phyloP scores from a whole-genome alignment of 139 green algal genomes.

The Haematococcus lacustris region DNA sequence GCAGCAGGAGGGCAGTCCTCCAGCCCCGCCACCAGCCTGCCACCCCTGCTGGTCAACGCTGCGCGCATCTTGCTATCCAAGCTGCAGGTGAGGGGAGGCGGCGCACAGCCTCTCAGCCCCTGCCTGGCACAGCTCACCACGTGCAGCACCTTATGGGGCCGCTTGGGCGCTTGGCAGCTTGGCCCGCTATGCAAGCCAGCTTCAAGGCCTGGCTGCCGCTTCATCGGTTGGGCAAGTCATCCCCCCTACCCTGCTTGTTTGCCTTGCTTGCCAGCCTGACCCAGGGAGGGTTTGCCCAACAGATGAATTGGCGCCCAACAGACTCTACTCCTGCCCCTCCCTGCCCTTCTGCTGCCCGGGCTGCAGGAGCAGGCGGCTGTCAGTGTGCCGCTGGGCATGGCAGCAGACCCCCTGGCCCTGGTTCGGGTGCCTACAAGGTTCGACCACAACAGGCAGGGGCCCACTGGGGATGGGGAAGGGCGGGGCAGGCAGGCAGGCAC shows the following conservation, averaged over 20 bases:
- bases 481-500: too few relatives aligned
- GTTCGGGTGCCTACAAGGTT: conserved; percentile 3
- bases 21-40: conserved; percentile 5
- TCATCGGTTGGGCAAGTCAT: background rate
- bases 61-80: conserved; percentile 37
- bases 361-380: conserved; percentile 31
- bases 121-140: background rate
- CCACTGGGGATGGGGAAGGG: too few relatives aligned
- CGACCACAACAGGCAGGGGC: too few relatives aligned
- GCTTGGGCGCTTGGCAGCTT: too few relatives aligned
- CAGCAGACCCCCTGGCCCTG: conserved; percentile 29
- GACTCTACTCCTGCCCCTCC: too few relatives aligned
- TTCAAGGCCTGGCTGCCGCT: too few relatives aligned
- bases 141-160: too few relatives aligned
- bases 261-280: background rate
- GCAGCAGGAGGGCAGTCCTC: too few relatives aligned
- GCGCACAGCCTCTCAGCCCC: conserved; percentile 19
- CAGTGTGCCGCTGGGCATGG: conserved; percentile 31
- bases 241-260: too few relatives aligned
- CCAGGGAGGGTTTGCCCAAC: background rate
- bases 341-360: background rate
- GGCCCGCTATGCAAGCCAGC: too few relatives aligned
- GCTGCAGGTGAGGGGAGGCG: conserved; percentile 36
- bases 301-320: too few relatives aligned
- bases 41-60: conserved; percentile 20